Evolutionary conservation across 176 grass and related monocot species (phyloP).

Genomic region (Juncus inflexus): DNA sequence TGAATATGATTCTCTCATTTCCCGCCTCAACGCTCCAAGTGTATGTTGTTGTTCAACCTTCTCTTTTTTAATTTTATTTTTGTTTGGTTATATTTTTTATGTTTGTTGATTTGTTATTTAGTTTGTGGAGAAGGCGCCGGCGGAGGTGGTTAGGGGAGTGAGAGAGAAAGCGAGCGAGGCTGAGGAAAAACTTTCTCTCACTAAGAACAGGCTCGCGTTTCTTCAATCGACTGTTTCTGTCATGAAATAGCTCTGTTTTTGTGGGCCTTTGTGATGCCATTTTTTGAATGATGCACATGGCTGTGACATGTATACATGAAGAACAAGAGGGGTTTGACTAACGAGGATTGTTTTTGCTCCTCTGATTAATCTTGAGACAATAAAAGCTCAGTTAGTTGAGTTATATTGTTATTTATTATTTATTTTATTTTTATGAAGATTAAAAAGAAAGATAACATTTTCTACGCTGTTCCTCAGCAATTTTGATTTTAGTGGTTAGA

Average conservation of each 20-base stretch:
- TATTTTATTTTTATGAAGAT: no score
- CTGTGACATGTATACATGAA: no score
- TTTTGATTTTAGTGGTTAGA: no score
- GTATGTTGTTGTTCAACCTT: slow-evolving; percentile 34
- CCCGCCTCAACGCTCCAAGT: slow-evolving; percentile 62
- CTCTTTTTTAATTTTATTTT: not conserved
- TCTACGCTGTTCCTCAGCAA: no score
- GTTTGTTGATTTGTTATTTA: slow-evolving; percentile 19
- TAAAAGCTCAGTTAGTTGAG: no score
- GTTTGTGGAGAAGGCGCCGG: slow-evolving; percentile 89
- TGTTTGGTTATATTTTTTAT: not conserved
- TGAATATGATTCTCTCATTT: slow-evolving; percentile 76
- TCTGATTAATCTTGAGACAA: no score
- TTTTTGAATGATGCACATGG: no score
- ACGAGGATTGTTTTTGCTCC: no score
- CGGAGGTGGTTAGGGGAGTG: slow-evolving; percentile 78
- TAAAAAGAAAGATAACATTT: no score
- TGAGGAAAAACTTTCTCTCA: slow-evolving; percentile 83
- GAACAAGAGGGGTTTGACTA: no score
- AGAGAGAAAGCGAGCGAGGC: slow-evolving; percentile 76
- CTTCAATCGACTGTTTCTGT: slow-evolving; percentile 53
- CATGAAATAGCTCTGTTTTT: slow-evolving; percentile 12
- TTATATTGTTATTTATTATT: no score
- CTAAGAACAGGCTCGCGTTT: slow-evolving; percentile 71
- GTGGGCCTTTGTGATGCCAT: no score